Percentiles rank a stretch among this genome's conserved stretches.
These are phyloP conservation scores for Solanum ahanhuiri DNA, from an alignment of 257 asterid species.

Conservation along the genomic window DNA sequence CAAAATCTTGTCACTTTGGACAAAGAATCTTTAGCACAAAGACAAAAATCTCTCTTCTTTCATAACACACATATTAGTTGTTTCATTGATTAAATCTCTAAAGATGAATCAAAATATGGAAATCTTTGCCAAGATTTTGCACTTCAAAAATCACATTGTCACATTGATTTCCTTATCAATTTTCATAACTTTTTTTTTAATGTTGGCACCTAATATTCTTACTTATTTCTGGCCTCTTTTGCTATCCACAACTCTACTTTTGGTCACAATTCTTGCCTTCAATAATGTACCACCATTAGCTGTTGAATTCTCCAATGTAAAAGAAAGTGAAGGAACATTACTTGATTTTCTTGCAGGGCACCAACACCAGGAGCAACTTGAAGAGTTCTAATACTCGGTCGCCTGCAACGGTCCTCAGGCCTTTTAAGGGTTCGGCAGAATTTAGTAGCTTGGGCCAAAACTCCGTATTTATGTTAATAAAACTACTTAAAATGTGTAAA, in stretches of 20 bases:
- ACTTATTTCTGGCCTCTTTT: constrained; percentile 51
- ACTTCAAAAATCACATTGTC: constrained; percentile 16
- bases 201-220: constrained; percentile 23
- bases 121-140: constrained; percentile 18
- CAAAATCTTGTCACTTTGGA: not conserved
- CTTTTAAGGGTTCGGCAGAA: not conserved
- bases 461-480: not conserved
- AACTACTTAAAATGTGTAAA: not conserved
- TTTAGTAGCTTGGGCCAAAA: not conserved
- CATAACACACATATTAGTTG: not conserved
- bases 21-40: constrained; percentile 21
- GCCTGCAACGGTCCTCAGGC: not conserved
- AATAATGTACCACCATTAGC: constrained; percentile 26
- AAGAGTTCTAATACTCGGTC: constrained; percentile 3
- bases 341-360: constrained; percentile 29
- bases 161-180: constrained; percentile 15
- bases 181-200: constrained; percentile 10
- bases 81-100: not conserved
- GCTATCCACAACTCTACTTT: constrained; percentile 34
- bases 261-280: constrained; percentile 26
- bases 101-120: constrained; percentile 17
- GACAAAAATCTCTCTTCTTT: not conserved
- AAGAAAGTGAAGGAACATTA: constrained; percentile 20
- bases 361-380: constrained; percentile 20
- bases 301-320: constrained; percentile 9